phyloP scores from a whole-genome alignment of 2,329 filamentous ascomycete genomes.

The Paecilomyces niveus region DNA sequence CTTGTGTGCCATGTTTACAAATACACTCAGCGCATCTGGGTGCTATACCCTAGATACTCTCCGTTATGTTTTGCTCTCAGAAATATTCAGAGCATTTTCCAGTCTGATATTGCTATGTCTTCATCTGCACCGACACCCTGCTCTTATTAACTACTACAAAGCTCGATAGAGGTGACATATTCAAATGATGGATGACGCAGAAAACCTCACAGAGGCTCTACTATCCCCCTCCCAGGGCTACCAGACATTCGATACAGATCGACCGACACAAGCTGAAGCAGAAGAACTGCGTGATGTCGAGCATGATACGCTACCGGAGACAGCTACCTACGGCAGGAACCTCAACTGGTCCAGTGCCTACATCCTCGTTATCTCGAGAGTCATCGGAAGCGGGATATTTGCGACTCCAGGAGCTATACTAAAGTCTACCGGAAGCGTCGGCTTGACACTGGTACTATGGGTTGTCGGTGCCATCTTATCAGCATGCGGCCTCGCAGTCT shows the following conservation, averaged over 20 bases:
- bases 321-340: slow-evolving; percentile 51
- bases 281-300: slow-evolving; percentile 33
- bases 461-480: slow-evolving; percentile 54
- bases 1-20: neutral
- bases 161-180: neutral
- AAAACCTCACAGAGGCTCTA: slow-evolving; percentile 12
- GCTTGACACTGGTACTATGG: slow-evolving; percentile 58
- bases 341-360: slow-evolving; percentile 59
- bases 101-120: neutral
- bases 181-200: slow-evolving; percentile 11
- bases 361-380: slow-evolving; percentile 60
- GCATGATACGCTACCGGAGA: slow-evolving; percentile 54
- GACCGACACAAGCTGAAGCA: neutral
- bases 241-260: neutral
- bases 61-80: neutral
- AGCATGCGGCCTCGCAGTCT: slow-evolving; percentile 54
- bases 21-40: neutral
- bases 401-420: slow-evolving; percentile 64
- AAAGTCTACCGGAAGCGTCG: slow-evolving; percentile 58
- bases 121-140: neutral
- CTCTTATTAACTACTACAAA: neutral
- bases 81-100: neutral
- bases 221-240: slow-evolving; percentile 2
- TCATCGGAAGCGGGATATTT: slow-evolving; percentile 66
- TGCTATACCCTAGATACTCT: neutral